Percentiles rank a stretch among this genome's conserved stretches.
These are phyloP conservation scores for Solanum stenotomum DNA, from an alignment of 257 asterid genomes.

Conservation along the genomic window DNA sequence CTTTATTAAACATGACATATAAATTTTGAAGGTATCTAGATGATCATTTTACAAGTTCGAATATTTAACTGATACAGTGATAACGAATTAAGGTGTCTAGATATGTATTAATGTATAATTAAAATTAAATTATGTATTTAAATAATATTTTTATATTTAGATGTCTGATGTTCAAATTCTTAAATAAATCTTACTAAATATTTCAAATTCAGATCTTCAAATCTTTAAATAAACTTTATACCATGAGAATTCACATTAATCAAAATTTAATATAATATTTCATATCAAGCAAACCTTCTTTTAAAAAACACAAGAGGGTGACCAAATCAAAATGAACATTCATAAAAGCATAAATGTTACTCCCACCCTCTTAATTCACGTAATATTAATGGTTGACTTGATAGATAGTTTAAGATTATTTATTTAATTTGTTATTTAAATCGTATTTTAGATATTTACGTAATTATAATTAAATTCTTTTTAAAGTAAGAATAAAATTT, in stretches of 20 bases:
- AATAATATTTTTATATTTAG: too few relatives aligned
- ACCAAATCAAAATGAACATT: background rate
- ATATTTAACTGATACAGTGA: rapidly evolving
- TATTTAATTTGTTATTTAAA: too few relatives aligned
- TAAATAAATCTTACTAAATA: background rate
- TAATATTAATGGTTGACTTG: rapidly evolving
- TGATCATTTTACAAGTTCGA: too few relatives aligned
- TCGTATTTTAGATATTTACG: background rate
- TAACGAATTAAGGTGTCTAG: too few relatives aligned
- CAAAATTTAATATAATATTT: too few relatives aligned
- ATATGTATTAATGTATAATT: too few relatives aligned
- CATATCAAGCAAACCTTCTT: too few relatives aligned
- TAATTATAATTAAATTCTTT: background rate
- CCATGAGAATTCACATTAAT: too few relatives aligned
- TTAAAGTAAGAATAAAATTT: background rate
- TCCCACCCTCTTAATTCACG: background rate
- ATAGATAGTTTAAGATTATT: background rate
- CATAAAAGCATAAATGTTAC: background rate
- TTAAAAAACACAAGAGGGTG: background rate
- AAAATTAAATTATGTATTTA: too few relatives aligned
- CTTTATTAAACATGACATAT: background rate
- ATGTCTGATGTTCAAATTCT: background rate
- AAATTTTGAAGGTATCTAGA: too few relatives aligned
- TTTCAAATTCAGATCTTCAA: background rate
- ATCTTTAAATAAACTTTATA: too few relatives aligned